These are phyloP conservation scores for Rhytidhysteron rufulum DNA, from an alignment of 2,329 filamentous ascomycete species.

Conservation along the genomic window DNA sequence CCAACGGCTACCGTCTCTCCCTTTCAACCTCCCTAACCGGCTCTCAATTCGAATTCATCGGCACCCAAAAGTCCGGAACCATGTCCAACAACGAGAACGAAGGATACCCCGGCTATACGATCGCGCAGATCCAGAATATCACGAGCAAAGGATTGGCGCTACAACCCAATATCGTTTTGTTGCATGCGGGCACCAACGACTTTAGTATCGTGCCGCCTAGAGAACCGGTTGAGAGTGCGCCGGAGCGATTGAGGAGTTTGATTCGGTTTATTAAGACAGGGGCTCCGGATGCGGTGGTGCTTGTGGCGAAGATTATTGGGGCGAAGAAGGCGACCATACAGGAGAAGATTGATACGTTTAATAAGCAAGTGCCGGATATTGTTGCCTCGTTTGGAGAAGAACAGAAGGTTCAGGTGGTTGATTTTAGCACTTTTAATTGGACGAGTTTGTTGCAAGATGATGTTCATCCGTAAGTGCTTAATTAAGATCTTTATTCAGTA, in stretches of 20 bases:
- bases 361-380: conserved; percentile 18
- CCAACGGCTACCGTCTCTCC: conserved; percentile 36
- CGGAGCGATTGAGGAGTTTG: conserved; percentile 26
- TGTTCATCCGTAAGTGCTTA: conserved; percentile 19
- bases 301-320: conserved; percentile 36
- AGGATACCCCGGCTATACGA: conserved; percentile 28
- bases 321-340: conserved; percentile 10
- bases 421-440: conserved; percentile 14
- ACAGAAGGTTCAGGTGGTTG: conserved; percentile 23
- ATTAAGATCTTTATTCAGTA: background rate
- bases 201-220: conserved; percentile 9
- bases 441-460: conserved; percentile 21
- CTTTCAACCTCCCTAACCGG: conserved; percentile 21
- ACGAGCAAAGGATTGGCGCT: conserved; percentile 11
- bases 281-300: conserved; percentile 29
- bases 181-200: conserved; percentile 24
- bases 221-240: conserved; percentile 22
- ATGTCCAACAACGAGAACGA: conserved; percentile 33
- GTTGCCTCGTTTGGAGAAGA: conserved; percentile 14
- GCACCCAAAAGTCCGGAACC: conserved; percentile 25
- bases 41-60: conserved; percentile 26
- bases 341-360: conserved; percentile 17
- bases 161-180: conserved; percentile 19
- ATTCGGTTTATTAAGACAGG: conserved; percentile 27
- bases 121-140: conserved; percentile 20